Evolutionary conservation across 306 rosid species (phyloP).

Genomic region (Arachis stenosperma): DNA sequence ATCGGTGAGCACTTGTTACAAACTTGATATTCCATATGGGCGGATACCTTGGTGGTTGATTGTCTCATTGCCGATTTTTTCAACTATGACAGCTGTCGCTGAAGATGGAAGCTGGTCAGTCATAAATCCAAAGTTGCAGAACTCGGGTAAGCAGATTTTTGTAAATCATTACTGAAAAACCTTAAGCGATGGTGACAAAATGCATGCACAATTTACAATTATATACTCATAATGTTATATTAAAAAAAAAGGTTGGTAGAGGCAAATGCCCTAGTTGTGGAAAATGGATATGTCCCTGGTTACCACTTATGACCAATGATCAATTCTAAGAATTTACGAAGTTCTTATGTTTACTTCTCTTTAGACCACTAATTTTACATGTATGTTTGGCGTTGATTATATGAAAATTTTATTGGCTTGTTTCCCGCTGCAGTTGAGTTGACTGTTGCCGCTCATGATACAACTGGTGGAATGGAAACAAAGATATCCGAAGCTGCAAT

Average conservation of each 20-base stretch:
- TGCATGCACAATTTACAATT: too few relatives aligned
- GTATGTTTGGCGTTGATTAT: slow-evolving; percentile 8
- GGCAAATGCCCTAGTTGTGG: too few relatives aligned
- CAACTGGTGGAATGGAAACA: slow-evolving; percentile 89
- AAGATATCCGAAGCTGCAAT: slow-evolving; percentile 86
- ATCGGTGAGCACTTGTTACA: slow-evolving; percentile 57
- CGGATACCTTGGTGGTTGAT: slow-evolving; percentile 28
- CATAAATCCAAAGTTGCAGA: slow-evolving; percentile 64
- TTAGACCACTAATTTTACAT: not conserved
- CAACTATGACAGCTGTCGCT: slow-evolving; percentile 57
- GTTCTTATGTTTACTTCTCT: slow-evolving; percentile 2
- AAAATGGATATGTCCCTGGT: too few relatives aligned
- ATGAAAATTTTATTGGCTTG: slow-evolving; percentile 4
- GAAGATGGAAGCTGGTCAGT: slow-evolving; percentile 85
- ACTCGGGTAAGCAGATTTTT: slow-evolving; percentile 50
- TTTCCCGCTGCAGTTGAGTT: slow-evolving; percentile 55
- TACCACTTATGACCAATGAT: not conserved
- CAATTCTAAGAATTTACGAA: slow-evolving; percentile 1
- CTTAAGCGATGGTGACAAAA: too few relatives aligned
- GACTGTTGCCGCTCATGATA: slow-evolving; percentile 79
- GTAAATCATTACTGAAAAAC: slow-evolving; percentile 12
- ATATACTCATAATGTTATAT: too few relatives aligned
- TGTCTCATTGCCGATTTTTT: slow-evolving; percentile 17
- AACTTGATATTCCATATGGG: slow-evolving; percentile 34
- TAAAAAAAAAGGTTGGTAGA: too few relatives aligned